Evolutionary conservation across 208 protist species (phyloP).

Genomic region (Wallacemonas sp.): DNA sequence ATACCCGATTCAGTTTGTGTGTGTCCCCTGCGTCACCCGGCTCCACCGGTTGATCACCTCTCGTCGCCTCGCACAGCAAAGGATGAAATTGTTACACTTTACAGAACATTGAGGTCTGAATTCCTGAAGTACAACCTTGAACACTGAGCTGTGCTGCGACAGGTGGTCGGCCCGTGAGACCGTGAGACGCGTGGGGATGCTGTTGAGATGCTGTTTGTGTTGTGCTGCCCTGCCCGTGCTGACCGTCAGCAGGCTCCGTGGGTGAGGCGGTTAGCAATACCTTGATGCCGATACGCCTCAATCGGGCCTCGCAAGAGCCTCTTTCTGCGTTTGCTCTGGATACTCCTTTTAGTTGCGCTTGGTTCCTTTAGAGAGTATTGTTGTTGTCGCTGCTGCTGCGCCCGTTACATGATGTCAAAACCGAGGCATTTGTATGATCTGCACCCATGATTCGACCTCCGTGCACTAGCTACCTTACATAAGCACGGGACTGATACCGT

Average conservation of each 20-base stretch:
- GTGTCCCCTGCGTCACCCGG: too few relatives aligned
- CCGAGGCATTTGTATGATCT: conserved; percentile 66
- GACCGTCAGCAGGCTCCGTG: conserved; percentile 17
- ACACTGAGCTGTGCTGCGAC: neutral
- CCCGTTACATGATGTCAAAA: conserved; percentile 25
- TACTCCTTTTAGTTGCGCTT: conserved; percentile 15
- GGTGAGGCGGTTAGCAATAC: conserved; percentile 33
- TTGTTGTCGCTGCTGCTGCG: neutral
- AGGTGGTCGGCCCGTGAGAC: too few relatives aligned
- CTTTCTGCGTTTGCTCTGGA: neutral
- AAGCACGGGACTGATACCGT: conserved; percentile 40
- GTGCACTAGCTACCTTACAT: conserved; percentile 58
- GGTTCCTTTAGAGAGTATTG: neutral
- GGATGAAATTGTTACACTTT: conserved; percentile 15
- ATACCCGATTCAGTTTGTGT: too few relatives aligned
- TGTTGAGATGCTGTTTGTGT: neutral
- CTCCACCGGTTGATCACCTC: too few relatives aligned
- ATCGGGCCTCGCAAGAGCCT: conserved; percentile 28
- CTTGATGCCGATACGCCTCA: conserved; percentile 29
- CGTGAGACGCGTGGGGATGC: too few relatives aligned
- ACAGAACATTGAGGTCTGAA: conserved; percentile 18
- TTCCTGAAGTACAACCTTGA: conserved; percentile 15
- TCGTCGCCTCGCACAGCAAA: neutral
- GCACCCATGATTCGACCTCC: conserved; percentile 49
- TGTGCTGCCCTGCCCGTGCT: neutral